Percentiles rank a stretch among this genome's conserved stretches.
These are phyloP conservation scores for Fonsecaea erecta DNA, from an alignment of 2,329 filamentous ascomycete genomes.

Conservation along the genomic window DNA sequence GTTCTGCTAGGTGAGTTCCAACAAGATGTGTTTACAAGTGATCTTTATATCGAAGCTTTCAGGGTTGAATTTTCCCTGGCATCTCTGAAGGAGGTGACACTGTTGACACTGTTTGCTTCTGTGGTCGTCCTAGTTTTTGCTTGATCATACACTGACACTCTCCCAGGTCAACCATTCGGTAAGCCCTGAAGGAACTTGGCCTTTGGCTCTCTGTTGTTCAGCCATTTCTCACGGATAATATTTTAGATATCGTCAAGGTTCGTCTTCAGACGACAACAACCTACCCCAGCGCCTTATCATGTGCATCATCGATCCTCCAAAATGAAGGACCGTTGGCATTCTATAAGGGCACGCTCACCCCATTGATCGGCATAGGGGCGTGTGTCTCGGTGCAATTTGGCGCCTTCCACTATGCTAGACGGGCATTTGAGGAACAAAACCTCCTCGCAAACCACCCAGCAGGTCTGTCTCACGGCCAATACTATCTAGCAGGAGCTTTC, in stretches of 20 bases:
- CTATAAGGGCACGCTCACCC: slow-evolving; percentile 97
- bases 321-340: slow-evolving; percentile 89
- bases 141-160: slow-evolving; percentile 12
- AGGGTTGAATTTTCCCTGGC: not conserved
- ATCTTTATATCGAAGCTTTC: not conserved
- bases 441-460: slow-evolving; percentile 33
- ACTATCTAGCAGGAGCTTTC: slow-evolving; percentile 88
- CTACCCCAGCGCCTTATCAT: slow-evolving; percentile 79
- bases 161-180: slow-evolving; percentile 68
- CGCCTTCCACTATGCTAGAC: slow-evolving; percentile 89
- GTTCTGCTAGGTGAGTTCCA: slow-evolving; percentile 79
- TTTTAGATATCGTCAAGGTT: slow-evolving; percentile 92
- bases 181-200: slow-evolving; percentile 41
- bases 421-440: slow-evolving; percentile 80
- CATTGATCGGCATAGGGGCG: slow-evolving; percentile 91
- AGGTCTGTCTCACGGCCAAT: slow-evolving; percentile 77
- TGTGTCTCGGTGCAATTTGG: slow-evolving; percentile 98
- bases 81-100: not conserved
- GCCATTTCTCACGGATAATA: not conserved
- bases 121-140: not conserved
- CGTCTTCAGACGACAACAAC: slow-evolving; percentile 86
- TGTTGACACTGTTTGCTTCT: slow-evolving; percentile 14
- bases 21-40: not conserved
- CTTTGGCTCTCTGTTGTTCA: not conserved
- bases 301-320: slow-evolving; percentile 80